Base-by-base conservation (phyloP, 768 basidiomycete genomes). In the Cyclocybe cylindracea region DNA sequence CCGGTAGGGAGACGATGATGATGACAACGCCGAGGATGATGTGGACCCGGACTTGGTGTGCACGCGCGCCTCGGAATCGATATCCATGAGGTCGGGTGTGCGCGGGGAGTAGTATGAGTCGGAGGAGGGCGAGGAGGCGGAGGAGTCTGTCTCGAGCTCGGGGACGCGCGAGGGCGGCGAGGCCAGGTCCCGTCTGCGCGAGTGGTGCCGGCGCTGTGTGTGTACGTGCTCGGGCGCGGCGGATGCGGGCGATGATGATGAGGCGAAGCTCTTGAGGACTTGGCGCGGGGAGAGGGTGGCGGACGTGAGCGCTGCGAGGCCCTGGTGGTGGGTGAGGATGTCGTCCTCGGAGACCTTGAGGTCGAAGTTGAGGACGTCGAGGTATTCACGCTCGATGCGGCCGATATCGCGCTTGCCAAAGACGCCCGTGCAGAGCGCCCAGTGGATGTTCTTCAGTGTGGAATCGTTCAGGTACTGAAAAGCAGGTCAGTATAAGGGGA, bases 401-500 rank as follows among this genome's bases (percentile, higher is more conserved):
- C 87, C 87, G 24, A 89, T 80, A 60, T 91, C 89, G 37, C 88
- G 82, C 66, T 88, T 89, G 58, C 88, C 87, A 64, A 91, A 91
- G 24, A 90, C 85, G 31, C 86, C 85, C 0, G 89, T 89, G 69
- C 87, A 89, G n/a, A 87, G 74, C 7, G 88, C 86, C 91, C 91
- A 94, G 67, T 94, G 91, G 44, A 89, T 78, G 70, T 94, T 94
- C 78, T 94, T 94, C 11, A 93, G 79, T 24, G 89, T 91, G 11
- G 88, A 91, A 66, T 95, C 93, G 66, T 94, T 93, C 34, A 88
- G 73, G 65, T 94, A 94, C 84, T 90, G 53, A 37, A 46, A 44
- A 44, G 46, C 46, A 46, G 50, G 53, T 58, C 19, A 60, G 56
- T 39, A 38, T 39, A 40, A 38, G 41, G 46, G 51, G 35, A 39